Evolutionary conservation across 805 yeast genomes (phyloP).

Genomic region (Phaffomyces thermotolerans): DNA sequence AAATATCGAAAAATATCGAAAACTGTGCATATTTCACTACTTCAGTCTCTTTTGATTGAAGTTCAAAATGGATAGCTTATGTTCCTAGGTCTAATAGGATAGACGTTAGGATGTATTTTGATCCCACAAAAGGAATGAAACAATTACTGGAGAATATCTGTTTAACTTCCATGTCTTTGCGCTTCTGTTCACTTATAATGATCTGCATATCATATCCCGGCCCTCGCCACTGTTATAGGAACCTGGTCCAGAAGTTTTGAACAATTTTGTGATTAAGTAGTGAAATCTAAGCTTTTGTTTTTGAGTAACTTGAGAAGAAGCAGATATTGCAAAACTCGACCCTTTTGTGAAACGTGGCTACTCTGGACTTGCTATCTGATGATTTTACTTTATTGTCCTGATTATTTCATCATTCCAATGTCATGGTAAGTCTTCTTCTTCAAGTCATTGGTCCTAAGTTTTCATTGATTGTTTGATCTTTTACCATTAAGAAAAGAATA

Average conservation of each 20-base stretch:
- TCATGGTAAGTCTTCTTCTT: no score
- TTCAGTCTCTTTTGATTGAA: no score
- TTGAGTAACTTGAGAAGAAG: no score
- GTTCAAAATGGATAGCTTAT: background rate
- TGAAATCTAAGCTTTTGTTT: no score
- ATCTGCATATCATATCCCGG: conserved; percentile 8
- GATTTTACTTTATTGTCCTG: no score
- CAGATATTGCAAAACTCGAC: background rate
- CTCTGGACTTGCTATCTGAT: no score
- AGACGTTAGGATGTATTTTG: no score
- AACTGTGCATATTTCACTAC: no score
- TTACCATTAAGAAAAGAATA: conserved; percentile 10
- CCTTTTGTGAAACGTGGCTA: background rate
- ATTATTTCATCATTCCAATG: no score
- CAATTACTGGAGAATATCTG: background rate
- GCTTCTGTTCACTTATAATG: background rate
- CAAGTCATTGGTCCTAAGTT: background rate
- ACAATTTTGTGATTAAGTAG: no score
- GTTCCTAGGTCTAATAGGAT: background rate
- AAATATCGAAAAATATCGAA: no score
- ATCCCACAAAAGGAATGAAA: background rate
- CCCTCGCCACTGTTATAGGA: background rate
- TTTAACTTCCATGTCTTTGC: no score
- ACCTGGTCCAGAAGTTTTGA: background rate
- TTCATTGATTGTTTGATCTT: conserved; percentile 14